phyloP scores from a whole-genome alignment of 2,329 filamentous ascomycete genomes.

The Xylaria sp. region DNA sequence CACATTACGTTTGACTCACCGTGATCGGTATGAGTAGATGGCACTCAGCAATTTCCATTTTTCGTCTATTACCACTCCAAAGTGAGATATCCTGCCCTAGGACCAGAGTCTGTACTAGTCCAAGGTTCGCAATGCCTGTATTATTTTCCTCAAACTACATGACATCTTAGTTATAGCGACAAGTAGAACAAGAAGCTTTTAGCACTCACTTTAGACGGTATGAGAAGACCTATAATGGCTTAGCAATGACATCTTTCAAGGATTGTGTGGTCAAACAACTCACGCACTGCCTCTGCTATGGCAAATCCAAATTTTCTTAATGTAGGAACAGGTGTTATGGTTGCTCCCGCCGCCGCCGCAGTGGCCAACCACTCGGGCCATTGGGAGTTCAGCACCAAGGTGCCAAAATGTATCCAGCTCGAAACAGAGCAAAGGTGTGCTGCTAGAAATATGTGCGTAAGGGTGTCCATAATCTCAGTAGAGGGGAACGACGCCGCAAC shows the following conservation, averaged over 20 bases:
- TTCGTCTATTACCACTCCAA: conserved; percentile 66
- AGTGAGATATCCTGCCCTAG: conserved; percentile 62
- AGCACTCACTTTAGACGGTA: conserved; percentile 48
- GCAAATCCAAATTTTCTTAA: conserved; percentile 71
- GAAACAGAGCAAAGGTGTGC: conserved; percentile 67
- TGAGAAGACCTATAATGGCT: conserved; percentile 47
- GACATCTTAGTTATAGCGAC: not conserved
- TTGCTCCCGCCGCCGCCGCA: conserved; percentile 70
- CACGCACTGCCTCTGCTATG: conserved; percentile 63
- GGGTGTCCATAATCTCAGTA: conserved; percentile 61
- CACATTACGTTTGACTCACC: conserved; percentile 48
- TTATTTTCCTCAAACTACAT: conserved; percentile 63
- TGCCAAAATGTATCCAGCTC: conserved; percentile 70
- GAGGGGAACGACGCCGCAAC: conserved; percentile 70
- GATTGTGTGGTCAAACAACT: conserved; percentile 37
- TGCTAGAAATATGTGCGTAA: conserved; percentile 70
- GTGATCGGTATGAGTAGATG: conserved; percentile 59
- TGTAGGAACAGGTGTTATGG: conserved; percentile 66
- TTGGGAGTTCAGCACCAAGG: conserved; percentile 65
- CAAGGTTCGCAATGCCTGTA: conserved; percentile 57
- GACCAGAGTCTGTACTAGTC: conserved; percentile 62
- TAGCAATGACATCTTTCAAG: conserved; percentile 23
- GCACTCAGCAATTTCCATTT: conserved; percentile 67
- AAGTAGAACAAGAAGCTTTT: conserved; percentile 11
- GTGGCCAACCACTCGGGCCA: conserved; percentile 69